phyloP scores from a whole-genome alignment of 129 eudicot species.

The Flaveria brownii region DNA sequence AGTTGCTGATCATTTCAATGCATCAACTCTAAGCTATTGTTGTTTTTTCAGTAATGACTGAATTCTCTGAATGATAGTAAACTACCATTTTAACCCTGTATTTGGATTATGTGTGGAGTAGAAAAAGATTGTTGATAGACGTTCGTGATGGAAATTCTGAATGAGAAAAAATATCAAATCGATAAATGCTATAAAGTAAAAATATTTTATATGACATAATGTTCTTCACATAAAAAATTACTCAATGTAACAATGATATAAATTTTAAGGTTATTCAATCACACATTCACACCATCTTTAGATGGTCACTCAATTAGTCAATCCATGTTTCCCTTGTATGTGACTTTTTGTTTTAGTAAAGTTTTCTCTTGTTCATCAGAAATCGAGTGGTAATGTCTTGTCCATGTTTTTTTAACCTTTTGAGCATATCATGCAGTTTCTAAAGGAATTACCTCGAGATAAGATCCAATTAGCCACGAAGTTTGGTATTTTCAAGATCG shows the following conservation, averaged over 20 bases:
- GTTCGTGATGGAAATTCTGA: not conserved
- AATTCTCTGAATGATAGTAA: not conserved
- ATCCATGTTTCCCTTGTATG: not conserved
- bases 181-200: not conserved
- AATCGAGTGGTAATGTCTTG: not conserved
- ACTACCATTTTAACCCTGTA: not conserved
- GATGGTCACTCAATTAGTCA: not conserved
- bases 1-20: not conserved
- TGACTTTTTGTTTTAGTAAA: not conserved
- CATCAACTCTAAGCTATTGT: not conserved
- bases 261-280: not conserved
- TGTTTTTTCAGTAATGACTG: not conserved
- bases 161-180: not conserved
- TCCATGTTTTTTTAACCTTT: not conserved
- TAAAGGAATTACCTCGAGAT: conserved; percentile 65
- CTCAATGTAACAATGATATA: not conserved
- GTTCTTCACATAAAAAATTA: not conserved
- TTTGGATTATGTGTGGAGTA: not conserved
- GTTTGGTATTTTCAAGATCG: conserved; percentile 46
- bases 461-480: conserved; percentile 72
- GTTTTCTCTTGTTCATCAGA: not conserved
- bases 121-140: not conserved
- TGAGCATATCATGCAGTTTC: conserved; percentile 42
- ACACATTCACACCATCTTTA: not conserved
- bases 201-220: not conserved